Evolutionary conservation across 208 protist species (phyloP), one percentile per base, ranked within the genome.

Genomic region (Trypanosoma rangeli): DNA sequence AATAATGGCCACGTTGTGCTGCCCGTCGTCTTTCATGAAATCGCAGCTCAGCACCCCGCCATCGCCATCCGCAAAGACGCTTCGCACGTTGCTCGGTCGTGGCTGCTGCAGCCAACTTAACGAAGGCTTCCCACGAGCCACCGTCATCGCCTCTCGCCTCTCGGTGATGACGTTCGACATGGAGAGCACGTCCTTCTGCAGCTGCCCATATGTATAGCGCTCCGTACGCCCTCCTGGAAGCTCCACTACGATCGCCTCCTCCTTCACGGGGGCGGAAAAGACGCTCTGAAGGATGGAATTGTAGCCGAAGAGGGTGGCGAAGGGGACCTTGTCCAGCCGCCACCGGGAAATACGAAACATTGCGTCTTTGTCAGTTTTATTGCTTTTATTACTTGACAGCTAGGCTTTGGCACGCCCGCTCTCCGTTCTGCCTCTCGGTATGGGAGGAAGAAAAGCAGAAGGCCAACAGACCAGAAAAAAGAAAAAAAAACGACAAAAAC

Each of bases 101-200:
- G 78, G 74, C 46, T 74, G 68, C 74, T 95, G 90, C 64, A 85
- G 1, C 86, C 90, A 95, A 72, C 78, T 79, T 58, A 89, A 70
- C 57, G 83, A 62, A 1, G 61, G 31, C 61, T 50, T 74, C 9
- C 82, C 78, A 1, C 56, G 76, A 42, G 78, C 76, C 57, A 57
- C 37, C 35, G 59, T 68, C 29, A 92, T 42, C 5, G 81, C 63
- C 76, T 89, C 86, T 35, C 68, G 59, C 29, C 87, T 85, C 24
- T 58, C 60, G 55, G 83, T 81, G 35, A 95, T 68, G 50, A 74
- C 46, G 60, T 92, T 78, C 54, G 90, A 82, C 72, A 90, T 65
- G 16, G 76, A 78, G 28, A 95, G 62, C 24, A 95, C 82, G 66
- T 95, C 90, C 37, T 83, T 85, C 74, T 92, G 90, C 55, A 95